Evolutionary conservation across 2,329 filamentous ascomycete species (phyloP).

Genomic region (Teratosphaeria gauchensis): DNA sequence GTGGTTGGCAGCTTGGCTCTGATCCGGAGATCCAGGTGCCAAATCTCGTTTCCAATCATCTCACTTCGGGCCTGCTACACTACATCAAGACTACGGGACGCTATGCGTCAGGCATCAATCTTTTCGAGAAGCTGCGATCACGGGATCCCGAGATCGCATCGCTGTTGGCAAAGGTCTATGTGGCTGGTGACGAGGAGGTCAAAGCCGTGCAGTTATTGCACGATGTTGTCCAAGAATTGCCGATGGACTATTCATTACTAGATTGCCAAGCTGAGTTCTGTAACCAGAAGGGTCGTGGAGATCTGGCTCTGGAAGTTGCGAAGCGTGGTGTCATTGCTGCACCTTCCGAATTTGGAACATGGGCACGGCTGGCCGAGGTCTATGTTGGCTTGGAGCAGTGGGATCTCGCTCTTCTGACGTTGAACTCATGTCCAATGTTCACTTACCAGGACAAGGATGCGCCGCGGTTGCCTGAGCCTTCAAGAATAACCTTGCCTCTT

Average conservation of each 20-base stretch:
- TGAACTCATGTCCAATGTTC: slow-evolving; percentile 99
- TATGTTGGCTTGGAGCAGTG: slow-evolving; percentile 93
- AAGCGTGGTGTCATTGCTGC: slow-evolving; percentile 92
- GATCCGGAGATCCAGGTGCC: slow-evolving; percentile 96
- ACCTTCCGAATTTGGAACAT: slow-evolving; percentile 93
- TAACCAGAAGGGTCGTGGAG: slow-evolving; percentile 74
- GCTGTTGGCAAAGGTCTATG: slow-evolving; percentile 77
- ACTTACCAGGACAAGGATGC: slow-evolving; percentile 98
- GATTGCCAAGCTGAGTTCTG: slow-evolving; percentile 91
- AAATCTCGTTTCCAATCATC: slow-evolving; percentile 90
- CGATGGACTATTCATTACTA: slow-evolving; percentile 96
- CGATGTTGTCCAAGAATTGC: slow-evolving; percentile 77
- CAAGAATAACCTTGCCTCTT: slow-evolving; percentile 76
- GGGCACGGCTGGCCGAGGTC: slow-evolving; percentile 86
- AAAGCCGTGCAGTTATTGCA: slow-evolving; percentile 81
- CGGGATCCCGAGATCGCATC: slow-evolving; percentile 93
- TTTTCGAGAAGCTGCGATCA: slow-evolving; percentile 89
- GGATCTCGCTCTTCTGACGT: slow-evolving; percentile 86
- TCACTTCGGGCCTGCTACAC: slow-evolving; percentile 84
- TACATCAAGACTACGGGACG: slow-evolving; percentile 94
- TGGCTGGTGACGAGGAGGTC: slow-evolving; percentile 96
- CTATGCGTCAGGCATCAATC: slow-evolving; percentile 89
- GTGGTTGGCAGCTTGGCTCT: slow-evolving; percentile 85
- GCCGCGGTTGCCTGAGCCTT: slow-evolving; percentile 85
- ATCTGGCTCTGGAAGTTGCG: slow-evolving; percentile 83